Base-by-base conservation (phyloP, 768 basidiomycete genomes). In the Psilocybe azurescens region DNA sequence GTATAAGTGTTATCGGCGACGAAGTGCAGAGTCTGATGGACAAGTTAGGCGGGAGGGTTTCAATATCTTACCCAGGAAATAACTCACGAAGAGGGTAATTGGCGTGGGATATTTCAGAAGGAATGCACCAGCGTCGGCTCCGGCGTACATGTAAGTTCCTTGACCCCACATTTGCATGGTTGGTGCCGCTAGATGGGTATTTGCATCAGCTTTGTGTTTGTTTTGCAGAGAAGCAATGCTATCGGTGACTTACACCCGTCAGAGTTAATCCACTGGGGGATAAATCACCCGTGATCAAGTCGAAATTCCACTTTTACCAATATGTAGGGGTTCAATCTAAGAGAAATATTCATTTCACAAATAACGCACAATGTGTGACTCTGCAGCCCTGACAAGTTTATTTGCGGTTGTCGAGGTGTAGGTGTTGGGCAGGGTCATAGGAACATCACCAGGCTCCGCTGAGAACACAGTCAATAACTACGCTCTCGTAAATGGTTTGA, bases 261-360 rank as follows among this genome's bases (percentile, higher is more conserved):
- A 3, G 66, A 29, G 58, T 73, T 73, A 49, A 53, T 65, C 72
- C 70, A 73, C 20, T 65, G 65, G 1, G 67, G n/a, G 10, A 56
- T 30, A 73, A 32, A 10, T 2, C 29, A 9, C 58, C 39, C 8
- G 57, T 69, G 8, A 3, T 36, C 5, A 64, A 38, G 55, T 72
- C 54, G 30, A 65, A 14, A 14, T 28, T 60, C 71, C 71, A 72
- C 71, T 72, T 7, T 53, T 2, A 50, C 14, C 10, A 16, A 41
- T 13, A 48, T 10, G 14, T 24, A 24, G 24, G 24, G 16, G 4
- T 7, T 36, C 33, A 36, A 2, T 36, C 11, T 36, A 36, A 1
- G 33, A 36, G 33, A 11, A 11, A 11, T 36, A 36, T 24, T 24
- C 24, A 11, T 36, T 7, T 36, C 6, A 36, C 16, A 50, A 46